Evolutionary conservation across 2,329 filamentous ascomycete species (phyloP).

Genomic region (Diplodia intermedia): DNA sequence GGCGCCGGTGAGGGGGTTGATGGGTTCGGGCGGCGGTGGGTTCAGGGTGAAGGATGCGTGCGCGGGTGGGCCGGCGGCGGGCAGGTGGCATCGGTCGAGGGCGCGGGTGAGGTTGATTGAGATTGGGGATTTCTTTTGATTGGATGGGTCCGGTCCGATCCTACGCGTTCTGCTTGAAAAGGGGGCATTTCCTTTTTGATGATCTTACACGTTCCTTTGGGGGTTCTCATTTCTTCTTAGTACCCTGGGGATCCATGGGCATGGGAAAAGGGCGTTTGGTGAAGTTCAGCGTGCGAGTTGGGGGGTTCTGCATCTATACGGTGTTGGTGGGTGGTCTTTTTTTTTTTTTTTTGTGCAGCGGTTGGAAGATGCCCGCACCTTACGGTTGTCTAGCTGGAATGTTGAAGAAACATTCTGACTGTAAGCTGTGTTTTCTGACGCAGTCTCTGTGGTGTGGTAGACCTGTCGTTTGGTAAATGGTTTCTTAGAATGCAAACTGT

Average conservation of each 20-base stretch:
- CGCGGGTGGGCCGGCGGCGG: slow-evolving; percentile 8
- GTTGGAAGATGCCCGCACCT: background rate
- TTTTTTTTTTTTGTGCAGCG: background rate
- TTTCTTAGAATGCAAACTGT: no score
- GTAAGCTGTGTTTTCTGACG: no score
- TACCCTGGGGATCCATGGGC: background rate
- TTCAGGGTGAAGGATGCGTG: background rate
- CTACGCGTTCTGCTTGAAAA: background rate
- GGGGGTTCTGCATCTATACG: background rate
- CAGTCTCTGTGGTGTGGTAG: no score
- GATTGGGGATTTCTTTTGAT: slow-evolving; percentile 33
- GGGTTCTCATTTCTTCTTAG: background rate
- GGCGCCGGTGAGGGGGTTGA: slow-evolving; percentile 8
- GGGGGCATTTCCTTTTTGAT: background rate
- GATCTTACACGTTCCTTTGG: background rate
- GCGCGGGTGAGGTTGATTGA: slow-evolving; percentile 34
- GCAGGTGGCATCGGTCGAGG: slow-evolving; percentile 40
- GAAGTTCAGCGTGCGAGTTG: background rate
- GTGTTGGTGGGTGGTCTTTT: no score
- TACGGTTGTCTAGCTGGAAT: background rate
- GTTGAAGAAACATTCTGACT: no score
- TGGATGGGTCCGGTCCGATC: no score
- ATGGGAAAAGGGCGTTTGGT: background rate
- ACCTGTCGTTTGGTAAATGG: no score
- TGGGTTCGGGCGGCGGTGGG: slow-evolving; percentile 19